Conservation (phyloP, 441 rosid species). For the Euphorbia schlechtendalii region DNA sequence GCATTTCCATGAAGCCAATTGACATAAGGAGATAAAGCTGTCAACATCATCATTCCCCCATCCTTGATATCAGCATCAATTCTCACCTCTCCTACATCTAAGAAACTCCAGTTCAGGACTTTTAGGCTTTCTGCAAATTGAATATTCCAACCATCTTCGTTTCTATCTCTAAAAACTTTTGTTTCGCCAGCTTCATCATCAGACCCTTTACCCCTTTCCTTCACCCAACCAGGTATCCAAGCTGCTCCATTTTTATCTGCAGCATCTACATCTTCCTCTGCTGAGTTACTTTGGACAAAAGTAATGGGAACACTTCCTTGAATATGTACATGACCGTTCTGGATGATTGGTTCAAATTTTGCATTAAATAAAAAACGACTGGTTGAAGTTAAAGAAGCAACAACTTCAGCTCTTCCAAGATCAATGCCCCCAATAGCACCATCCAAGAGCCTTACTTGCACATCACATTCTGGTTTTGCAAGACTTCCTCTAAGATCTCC, state of each 20-base stretch:
- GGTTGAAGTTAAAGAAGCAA: conserved; percentile 86
- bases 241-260: conserved; percentile 46
- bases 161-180: conserved; percentile 63
- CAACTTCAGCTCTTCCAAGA: conserved; percentile 96
- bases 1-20: conserved; percentile 98
- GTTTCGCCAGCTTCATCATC: conserved; percentile 48
- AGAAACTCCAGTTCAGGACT: conserved; percentile 80
- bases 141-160: conserved; percentile 88
- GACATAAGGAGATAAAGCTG: conserved; percentile 92
- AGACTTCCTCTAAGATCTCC: conserved; percentile 98
- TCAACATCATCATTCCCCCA: conserved; percentile 97
- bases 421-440: conserved; percentile 97
- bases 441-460: conserved; percentile 93
- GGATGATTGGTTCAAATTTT: conserved; percentile 80
- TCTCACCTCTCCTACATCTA: conserved; percentile 95
- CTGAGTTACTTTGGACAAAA: conserved; percentile 49
- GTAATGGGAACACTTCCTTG: conserved; percentile 94
- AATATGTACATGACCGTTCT: conserved; percentile 92
- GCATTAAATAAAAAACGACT: conserved; percentile 97
- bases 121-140: conserved; percentile 89
- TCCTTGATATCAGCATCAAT: conserved; percentile 96
- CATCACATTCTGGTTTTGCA: conserved; percentile 96
- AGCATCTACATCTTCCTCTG: conserved; percentile 64
- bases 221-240: conserved; percentile 75
- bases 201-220: conserved; percentile 57